phyloP scores from a whole-genome alignment of 2,329 filamentous ascomycete species.

The Exserohilum turcica region DNA sequence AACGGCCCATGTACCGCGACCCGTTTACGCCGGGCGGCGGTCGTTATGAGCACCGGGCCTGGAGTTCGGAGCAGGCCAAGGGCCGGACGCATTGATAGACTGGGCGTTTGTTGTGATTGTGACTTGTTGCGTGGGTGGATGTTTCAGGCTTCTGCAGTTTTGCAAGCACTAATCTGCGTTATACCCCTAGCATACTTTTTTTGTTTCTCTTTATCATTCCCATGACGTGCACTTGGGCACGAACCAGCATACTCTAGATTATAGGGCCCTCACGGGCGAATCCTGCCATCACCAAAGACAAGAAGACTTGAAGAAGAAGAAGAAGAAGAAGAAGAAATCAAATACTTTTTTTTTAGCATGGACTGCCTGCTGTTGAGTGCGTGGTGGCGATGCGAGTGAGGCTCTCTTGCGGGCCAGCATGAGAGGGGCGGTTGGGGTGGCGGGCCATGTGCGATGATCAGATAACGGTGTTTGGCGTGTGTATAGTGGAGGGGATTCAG shows the following conservation, averaged over 20 bases:
- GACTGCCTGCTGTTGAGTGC: no score
- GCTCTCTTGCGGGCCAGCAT: no score
- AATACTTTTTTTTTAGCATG: no score
- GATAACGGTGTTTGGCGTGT: no score
- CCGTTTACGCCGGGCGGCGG: constrained; percentile 19
- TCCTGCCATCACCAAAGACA: constrained; percentile 2
- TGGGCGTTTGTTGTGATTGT: background rate
- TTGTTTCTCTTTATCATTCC: no score
- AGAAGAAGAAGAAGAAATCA: no score
- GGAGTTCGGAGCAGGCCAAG: constrained; percentile 21
- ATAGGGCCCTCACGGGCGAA: constrained; percentile 19
- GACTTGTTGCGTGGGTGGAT: constrained; percentile 6
- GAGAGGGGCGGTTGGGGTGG: no score
- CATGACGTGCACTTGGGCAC: background rate
- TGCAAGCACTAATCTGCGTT: constrained; percentile 17
- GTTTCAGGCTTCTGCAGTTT: constrained; percentile 9
- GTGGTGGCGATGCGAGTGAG: no score
- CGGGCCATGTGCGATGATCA: no score
- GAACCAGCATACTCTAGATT: constrained; percentile 23
- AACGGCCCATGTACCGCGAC: constrained; percentile 22
- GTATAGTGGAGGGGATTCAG: no score
- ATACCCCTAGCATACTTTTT: constrained; percentile 17
- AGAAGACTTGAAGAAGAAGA: background rate
- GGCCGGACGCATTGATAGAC: constrained; percentile 12
- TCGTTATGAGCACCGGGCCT: constrained; percentile 36